Evolutionary conservation across 805 yeast species (phyloP).

Genomic region (Citeromyces matritensis): DNA sequence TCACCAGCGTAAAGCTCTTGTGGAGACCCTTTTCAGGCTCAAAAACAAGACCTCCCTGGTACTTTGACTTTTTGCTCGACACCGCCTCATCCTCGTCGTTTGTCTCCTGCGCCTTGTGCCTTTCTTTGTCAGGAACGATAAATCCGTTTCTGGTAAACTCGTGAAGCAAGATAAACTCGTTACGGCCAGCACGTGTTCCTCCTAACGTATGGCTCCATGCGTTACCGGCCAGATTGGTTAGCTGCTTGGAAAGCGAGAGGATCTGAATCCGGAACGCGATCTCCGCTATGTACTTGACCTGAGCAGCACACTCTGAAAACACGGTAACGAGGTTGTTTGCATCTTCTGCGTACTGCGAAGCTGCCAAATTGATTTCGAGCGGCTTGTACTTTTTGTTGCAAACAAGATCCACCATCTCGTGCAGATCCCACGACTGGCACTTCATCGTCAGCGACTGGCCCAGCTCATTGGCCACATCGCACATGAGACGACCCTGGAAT

Average conservation of each 20-base stretch:
- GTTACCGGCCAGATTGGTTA: slow-evolving; percentile 90
- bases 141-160: slow-evolving; percentile 72
- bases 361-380: slow-evolving; percentile 60
- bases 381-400: slow-evolving; percentile 49
- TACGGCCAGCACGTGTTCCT: slow-evolving; percentile 94
- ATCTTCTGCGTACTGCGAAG: slow-evolving; percentile 50
- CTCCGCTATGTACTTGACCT: slow-evolving; percentile 59
- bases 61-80: slow-evolving; percentile 50
- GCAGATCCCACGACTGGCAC: slow-evolving; percentile 88
- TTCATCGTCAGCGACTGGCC: slow-evolving; percentile 85
- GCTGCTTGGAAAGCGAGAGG: slow-evolving; percentile 75
- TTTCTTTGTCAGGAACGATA: slow-evolving; percentile 79
- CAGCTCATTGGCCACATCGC: slow-evolving; percentile 90
- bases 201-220: slow-evolving; percentile 92
- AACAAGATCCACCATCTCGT: slow-evolving; percentile 79
- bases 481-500: slow-evolving; percentile 71
- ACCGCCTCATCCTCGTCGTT: slow-evolving; percentile 28
- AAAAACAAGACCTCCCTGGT: slow-evolving; percentile 87
- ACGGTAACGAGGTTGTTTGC: slow-evolving; percentile 55
- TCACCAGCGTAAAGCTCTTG: slow-evolving; percentile 75
- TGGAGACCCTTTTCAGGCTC: slow-evolving; percentile 95
- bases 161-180: slow-evolving; percentile 83
- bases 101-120: slow-evolving; percentile 18
- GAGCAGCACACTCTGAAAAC: slow-evolving; percentile 48
- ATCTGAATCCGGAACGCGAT: slow-evolving; percentile 76